A percentile compares a stretch with the other conserved stretches of the same genome.
Evolutionary conservation across 371 early-diverging fungal genomes (phyloP).

Genomic region (Thermomucor indicae-seudaticae): DNA sequence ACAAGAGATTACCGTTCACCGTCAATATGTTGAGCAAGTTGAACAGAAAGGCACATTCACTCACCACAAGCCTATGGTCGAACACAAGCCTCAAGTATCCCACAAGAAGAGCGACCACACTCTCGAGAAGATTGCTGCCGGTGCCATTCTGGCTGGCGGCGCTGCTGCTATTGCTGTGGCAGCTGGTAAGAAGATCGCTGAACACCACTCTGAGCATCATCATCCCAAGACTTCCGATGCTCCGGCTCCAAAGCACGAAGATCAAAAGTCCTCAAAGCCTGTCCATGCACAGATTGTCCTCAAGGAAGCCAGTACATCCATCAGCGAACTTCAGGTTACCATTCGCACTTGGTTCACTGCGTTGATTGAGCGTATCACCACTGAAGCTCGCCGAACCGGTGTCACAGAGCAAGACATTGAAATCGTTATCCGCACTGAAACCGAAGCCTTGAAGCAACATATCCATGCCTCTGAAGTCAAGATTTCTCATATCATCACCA

Average conservation of each 20-base stretch:
- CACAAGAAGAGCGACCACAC: not conserved
- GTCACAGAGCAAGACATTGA: slow-evolving; percentile 20
- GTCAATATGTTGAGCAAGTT: too few species aligned
- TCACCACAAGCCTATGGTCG: too few species aligned
- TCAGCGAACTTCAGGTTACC: not conserved
- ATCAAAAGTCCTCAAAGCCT: slow-evolving; percentile 1
- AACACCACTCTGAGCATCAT: not conserved
- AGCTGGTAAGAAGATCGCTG: not conserved
- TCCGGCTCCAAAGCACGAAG: not conserved
- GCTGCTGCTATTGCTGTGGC: slow-evolving; percentile 2
- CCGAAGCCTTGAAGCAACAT: not conserved
- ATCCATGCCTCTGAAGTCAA: not conserved
- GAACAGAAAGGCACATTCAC: too few species aligned
- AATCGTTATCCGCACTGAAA: slow-evolving; percentile 12
- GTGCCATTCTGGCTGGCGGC: not conserved
- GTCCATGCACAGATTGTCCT: not conserved
- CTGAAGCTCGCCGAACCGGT: not conserved
- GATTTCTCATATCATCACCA: not conserved
- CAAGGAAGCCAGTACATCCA: not conserved
- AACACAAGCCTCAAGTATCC: too few species aligned
- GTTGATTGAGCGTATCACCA: not conserved
- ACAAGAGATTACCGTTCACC: not conserved
- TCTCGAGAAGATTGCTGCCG: not conserved
- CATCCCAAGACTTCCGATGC: not conserved
- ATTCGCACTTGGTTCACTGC: slow-evolving; percentile 1